A percentile compares a stretch with the other conserved stretches of the same genome.
Evolutionary conservation across 139 green algal genomes (phyloP).

Genomic region (Coelastrella sp.): DNA sequence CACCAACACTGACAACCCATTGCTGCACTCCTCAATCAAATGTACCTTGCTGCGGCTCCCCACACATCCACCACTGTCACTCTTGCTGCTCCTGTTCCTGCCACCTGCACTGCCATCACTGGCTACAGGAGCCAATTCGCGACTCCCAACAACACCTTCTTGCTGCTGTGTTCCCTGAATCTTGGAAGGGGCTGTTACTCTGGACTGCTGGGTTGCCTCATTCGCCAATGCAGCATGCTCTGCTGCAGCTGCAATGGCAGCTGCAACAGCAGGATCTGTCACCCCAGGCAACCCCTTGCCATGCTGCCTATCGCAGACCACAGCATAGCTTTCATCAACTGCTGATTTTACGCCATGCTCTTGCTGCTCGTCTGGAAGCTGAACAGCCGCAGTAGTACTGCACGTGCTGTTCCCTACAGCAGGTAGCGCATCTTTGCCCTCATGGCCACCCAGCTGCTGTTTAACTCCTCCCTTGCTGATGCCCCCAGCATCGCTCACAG

Average conservation of each 20-base stretch:
- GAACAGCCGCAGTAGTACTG: too few species aligned
- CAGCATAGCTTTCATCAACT: too few species aligned
- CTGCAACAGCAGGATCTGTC: slow-evolving; percentile 3
- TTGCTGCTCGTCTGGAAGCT: too few species aligned
- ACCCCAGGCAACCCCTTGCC: neutral
- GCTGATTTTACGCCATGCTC: too few species aligned
- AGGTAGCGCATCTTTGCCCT: too few species aligned
- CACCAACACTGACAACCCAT: neutral
- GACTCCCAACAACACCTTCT: too few species aligned
- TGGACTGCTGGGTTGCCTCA: neutral
- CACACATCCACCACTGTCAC: neutral
- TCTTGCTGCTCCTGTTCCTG: neutral
- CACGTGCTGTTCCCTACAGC: too few species aligned
- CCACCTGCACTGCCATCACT: too few species aligned
- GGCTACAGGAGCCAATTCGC: too few species aligned
- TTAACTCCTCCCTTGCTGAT: neutral
- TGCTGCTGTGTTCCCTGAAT: neutral
- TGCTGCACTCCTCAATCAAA: too few species aligned
- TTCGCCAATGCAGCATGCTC: neutral
- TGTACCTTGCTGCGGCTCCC: too few species aligned
- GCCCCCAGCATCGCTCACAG: neutral
- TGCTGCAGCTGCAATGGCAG: slow-evolving; percentile 3
- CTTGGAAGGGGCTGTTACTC: neutral
- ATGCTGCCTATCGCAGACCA: too few species aligned
- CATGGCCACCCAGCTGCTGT: neutral